A percentile compares a stretch with the other conserved stretches of the same genome.
phyloP scores from a whole-genome alignment of 179 eudicot genomes.

The Spinacia oleracea region DNA sequence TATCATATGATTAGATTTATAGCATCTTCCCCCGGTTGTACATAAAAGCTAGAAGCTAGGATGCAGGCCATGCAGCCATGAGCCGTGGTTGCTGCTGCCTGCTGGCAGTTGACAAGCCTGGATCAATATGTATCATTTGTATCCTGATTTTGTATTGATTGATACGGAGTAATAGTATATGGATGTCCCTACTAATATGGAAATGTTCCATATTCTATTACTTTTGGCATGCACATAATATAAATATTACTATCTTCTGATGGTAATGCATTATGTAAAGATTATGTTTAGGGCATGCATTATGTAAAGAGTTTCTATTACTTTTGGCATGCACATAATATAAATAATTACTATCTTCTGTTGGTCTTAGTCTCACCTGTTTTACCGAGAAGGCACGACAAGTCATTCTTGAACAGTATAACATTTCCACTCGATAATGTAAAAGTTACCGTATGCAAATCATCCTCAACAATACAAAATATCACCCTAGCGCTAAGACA shows the following conservation, averaged over 20 bases:
- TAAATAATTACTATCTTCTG: too few species aligned
- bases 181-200: constrained; percentile 19
- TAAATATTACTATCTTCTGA: too few species aligned
- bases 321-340: neutral
- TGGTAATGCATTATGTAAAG: too few species aligned
- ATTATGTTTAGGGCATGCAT: too few species aligned
- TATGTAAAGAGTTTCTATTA: too few species aligned
- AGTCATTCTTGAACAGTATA: too few species aligned
- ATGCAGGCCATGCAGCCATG: constrained; percentile 5
- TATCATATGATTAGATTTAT: constrained; percentile 1
- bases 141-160: constrained; percentile 25
- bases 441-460: too few species aligned
- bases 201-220: neutral
- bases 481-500: too few species aligned
- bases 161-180: constrained; percentile 13
- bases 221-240: neutral
- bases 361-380: neutral
- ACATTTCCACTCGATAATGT: too few species aligned
- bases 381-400: too few species aligned
- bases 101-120: constrained; percentile 11
- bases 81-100: constrained; percentile 3
- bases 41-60: constrained; percentile 28
- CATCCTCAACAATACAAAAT: too few species aligned
- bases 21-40: constrained; percentile 29
- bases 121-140: constrained; percentile 24